Percentiles rank a stretch among this genome's conserved stretches.
Evolutionary conservation across 2,329 filamentous ascomycete species (phyloP).

Genomic region (Trichoderma breve): DNA sequence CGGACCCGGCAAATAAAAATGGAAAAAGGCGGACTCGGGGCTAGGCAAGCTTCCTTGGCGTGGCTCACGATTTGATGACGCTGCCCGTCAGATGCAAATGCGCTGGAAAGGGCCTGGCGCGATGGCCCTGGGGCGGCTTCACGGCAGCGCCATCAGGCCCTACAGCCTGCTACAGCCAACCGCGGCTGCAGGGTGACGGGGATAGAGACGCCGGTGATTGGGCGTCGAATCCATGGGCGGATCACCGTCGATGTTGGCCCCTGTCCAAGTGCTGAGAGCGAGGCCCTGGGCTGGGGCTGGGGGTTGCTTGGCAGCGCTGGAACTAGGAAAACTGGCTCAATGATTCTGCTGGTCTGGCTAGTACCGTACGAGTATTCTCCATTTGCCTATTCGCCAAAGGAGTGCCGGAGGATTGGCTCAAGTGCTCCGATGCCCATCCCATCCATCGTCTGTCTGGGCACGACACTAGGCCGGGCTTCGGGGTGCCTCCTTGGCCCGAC

Average conservation of each 20-base stretch:
- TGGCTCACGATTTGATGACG: conserved; percentile 2
- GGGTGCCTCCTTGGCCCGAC: background rate
- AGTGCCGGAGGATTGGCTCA: background rate
- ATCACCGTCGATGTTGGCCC: background rate
- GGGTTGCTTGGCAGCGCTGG: background rate
- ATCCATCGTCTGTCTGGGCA: background rate
- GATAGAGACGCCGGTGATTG: background rate
- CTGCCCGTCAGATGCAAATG: background rate
- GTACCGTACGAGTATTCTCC: background rate
- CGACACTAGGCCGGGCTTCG: background rate
- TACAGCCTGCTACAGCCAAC: background rate
- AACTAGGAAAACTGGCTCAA: no score
- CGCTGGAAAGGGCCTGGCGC: background rate
- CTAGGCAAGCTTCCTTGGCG: background rate
- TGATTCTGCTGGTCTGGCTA: background rate
- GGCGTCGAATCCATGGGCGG: background rate
- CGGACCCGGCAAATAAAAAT: background rate
- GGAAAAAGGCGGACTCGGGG: background rate
- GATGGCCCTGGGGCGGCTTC: background rate
- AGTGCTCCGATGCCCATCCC: background rate
- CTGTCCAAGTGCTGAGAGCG: background rate
- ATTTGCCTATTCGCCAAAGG: background rate
- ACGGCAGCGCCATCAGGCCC: background rate
- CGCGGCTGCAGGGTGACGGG: background rate
- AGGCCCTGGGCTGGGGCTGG: background rate